Evolutionary conservation across 139 green algal genomes (phyloP).

Genomic region (Coelastrella sp.): DNA sequence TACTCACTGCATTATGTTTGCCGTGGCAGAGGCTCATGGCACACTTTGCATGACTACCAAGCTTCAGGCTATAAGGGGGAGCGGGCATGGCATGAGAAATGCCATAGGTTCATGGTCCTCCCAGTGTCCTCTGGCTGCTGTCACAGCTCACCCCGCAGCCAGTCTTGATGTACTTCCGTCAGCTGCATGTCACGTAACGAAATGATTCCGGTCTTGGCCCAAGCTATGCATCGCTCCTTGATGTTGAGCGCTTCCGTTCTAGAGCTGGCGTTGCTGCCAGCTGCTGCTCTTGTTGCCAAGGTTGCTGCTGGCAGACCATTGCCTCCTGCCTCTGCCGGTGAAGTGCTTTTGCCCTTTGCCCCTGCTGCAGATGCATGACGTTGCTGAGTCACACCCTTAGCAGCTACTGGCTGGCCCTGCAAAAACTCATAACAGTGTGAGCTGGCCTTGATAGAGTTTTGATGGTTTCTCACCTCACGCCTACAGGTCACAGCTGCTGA

Average conservation of each 20-base stretch:
- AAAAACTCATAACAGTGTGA: neutral
- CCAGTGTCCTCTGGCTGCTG: neutral
- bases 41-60: too few relatives aligned
- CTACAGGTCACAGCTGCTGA: neutral
- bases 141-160: conserved; percentile 22
- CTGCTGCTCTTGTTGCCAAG: conserved; percentile 10
- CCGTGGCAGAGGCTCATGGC: too few relatives aligned
- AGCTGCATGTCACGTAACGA: conserved; percentile 66
- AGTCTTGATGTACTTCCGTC: conserved; percentile 33
- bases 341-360: neutral
- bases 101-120: too few relatives aligned
- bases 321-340: neutral
- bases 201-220: conserved; percentile 72
- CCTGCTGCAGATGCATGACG: neutral
- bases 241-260: conserved; percentile 15
- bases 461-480: neutral
- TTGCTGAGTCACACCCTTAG: neutral
- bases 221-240: conserved; percentile 53
- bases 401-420: conserved; percentile 1
- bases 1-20: too few relatives aligned
- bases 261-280: conserved; percentile 1
- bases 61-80: neutral
- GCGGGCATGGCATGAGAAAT: too few relatives aligned
- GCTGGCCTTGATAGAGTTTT: neutral
- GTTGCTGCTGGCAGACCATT: conserved; percentile 13